Percentiles rank a stretch among this genome's conserved stretches.
phyloP scores from a whole-genome alignment of 169 alveolate species.

The Babesia divergens region DNA sequence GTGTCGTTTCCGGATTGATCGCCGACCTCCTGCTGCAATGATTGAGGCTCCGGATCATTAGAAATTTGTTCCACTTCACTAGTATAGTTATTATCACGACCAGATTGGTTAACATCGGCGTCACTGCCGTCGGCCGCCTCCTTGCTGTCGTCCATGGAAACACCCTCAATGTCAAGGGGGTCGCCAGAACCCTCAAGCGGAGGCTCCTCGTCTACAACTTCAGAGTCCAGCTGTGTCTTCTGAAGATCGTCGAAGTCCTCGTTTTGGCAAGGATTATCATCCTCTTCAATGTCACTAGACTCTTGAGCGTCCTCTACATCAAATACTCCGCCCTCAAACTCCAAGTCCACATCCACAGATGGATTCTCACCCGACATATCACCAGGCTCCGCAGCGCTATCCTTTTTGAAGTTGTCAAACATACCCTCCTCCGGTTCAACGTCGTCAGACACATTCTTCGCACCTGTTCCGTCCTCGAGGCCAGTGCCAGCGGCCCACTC shows the following conservation, averaged over 20 bases:
- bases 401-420: constrained; percentile 71
- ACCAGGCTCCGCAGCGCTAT: constrained; percentile 71
- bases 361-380: constrained; percentile 72
- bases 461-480: constrained; percentile 65
- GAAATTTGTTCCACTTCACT: constrained; percentile 66
- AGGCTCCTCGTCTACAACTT: constrained; percentile 64
- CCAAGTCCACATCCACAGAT: constrained; percentile 65
- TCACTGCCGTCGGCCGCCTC: constrained; percentile 39
- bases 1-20: constrained; percentile 1
- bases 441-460: constrained; percentile 71
- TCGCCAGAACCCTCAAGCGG: constrained; percentile 13
- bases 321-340: constrained; percentile 65
- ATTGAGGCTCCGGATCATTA: background rate
- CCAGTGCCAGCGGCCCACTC: constrained; percentile 62
- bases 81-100: constrained; percentile 43
- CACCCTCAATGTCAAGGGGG: constrained; percentile 23
- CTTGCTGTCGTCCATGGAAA: constrained; percentile 13
- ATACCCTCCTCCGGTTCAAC: constrained; percentile 67
- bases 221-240: constrained; percentile 50
- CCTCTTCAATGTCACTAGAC: constrained; percentile 67
- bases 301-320: constrained; percentile 70
- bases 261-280: constrained; percentile 56
- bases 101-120: constrained; percentile 5
- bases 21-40: constrained; percentile 8
- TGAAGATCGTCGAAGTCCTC: constrained; percentile 63